These are phyloP conservation scores for Cercospora sp. DNA, from an alignment of 2,329 filamentous ascomycete genomes.

Conservation along the genomic window DNA sequence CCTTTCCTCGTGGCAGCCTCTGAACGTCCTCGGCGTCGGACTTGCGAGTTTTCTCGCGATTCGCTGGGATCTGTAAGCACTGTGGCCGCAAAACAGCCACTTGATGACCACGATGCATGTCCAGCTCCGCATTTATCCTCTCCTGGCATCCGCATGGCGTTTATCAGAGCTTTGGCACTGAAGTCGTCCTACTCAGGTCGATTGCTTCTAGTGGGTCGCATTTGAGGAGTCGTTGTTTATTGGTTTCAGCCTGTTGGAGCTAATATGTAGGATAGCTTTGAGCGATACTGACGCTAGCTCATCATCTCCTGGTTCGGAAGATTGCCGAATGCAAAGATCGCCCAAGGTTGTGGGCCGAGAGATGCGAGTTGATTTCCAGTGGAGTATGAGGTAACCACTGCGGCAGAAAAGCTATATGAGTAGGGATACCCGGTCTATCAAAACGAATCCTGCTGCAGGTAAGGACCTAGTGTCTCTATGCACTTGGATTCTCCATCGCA, in stretches of 20 bases:
- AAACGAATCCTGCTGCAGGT: not conserved
- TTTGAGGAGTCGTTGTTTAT: not conserved
- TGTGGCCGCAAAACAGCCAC: not conserved
- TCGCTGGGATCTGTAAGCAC: not conserved
- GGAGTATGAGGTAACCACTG: not conserved
- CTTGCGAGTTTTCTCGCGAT: not conserved
- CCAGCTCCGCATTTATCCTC: not conserved
- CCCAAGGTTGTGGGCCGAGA: not conserved
- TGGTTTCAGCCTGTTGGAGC: conserved; percentile 4
- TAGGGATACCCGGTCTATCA: conserved; percentile 16
- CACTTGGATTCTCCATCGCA: not conserved
- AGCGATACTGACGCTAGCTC: not conserved
- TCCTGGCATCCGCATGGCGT: not conserved
- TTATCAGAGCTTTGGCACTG: not conserved
- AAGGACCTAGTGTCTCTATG: not conserved
- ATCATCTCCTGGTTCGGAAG: not conserved
- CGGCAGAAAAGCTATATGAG: conserved; percentile 11
- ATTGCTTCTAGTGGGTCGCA: not conserved
- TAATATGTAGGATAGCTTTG: not conserved
- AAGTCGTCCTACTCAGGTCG: not conserved
- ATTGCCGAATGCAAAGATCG: not conserved
- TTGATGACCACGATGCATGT: not conserved
- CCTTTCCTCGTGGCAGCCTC: conserved; percentile 15
- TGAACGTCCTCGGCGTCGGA: conserved; percentile 4
- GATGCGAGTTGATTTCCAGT: not conserved